A percentile compares a stretch with the other conserved stretches of the same genome.
Evolutionary conservation across 306 rosid species (phyloP).

Genomic region (Rosa chinensis): DNA sequence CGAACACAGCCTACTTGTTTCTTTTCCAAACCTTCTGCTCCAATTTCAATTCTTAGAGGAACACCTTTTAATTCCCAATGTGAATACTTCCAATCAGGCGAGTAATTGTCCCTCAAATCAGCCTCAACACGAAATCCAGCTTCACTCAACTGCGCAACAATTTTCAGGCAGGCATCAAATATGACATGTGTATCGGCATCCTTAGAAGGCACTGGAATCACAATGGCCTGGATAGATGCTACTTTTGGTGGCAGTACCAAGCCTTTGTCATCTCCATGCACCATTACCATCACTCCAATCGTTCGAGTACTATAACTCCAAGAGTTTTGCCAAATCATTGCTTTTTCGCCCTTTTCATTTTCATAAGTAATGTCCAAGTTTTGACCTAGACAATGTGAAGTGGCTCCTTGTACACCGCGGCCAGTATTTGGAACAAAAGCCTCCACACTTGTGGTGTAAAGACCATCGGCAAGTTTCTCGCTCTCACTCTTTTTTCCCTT

Average conservation of each 20-base stretch:
- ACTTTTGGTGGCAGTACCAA: slow-evolving; percentile 94
- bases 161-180: slow-evolving; percentile 57
- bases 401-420: slow-evolving; percentile 93
- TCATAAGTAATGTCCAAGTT: slow-evolving; percentile 88
- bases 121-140: slow-evolving; percentile 87
- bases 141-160: slow-evolving; percentile 53
- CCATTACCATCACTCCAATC: slow-evolving; percentile 97
- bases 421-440: slow-evolving; percentile 91
- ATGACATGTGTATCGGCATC: slow-evolving; percentile 77
- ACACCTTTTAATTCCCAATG: slow-evolving; percentile 99
- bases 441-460: slow-evolving; percentile 97
- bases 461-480: slow-evolving; percentile 95
- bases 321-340: slow-evolving; percentile 92
- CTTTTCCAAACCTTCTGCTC: slow-evolving; percentile 82
- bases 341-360: slow-evolving; percentile 83
- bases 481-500: slow-evolving; percentile 92
- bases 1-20: slow-evolving; percentile 84
- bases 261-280: slow-evolving; percentile 93
- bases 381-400: slow-evolving; percentile 93
- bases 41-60: slow-evolving; percentile 95
- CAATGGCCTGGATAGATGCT: slow-evolving; percentile 82
- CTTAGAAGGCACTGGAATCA: slow-evolving; percentile 86
- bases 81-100: slow-evolving; percentile 97
- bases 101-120: slow-evolving; percentile 75
- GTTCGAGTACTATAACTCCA: slow-evolving; percentile 96